phyloP scores from a whole-genome alignment of 345 rosid species.

The Camelina hispida region DNA sequence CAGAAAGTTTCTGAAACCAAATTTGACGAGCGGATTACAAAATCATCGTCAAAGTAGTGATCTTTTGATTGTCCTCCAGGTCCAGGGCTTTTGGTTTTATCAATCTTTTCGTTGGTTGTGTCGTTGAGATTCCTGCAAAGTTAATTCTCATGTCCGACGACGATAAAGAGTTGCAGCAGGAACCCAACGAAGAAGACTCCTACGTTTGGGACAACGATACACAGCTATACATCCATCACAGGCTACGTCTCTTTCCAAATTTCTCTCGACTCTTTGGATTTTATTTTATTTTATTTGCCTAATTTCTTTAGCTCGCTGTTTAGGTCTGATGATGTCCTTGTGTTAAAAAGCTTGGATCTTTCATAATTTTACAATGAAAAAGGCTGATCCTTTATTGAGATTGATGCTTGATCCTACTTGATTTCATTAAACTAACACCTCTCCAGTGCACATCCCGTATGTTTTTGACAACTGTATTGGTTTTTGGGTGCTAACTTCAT shows the following conservation, averaged over 20 bases:
- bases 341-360: neutral
- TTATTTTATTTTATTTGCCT: too few species aligned
- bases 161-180: too few species aligned
- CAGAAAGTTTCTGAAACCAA: neutral
- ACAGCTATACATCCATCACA: too few species aligned
- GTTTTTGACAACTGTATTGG: neutral
- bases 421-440: neutral
- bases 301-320: neutral
- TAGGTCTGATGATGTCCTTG: neutral
- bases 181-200: too few species aligned
- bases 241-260: too few species aligned
- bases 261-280: too few species aligned
- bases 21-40: neutral
- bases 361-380: neutral
- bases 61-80: neutral
- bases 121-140: too few species aligned
- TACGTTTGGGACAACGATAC: too few species aligned
- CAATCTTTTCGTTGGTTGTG: conserved; percentile 8
- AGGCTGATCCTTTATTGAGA: neutral
- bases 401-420: neutral
- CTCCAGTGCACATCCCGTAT: neutral
- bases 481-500: conserved; percentile 27
- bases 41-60: neutral
- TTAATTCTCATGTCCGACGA: too few species aligned
- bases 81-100: neutral